Percentiles rank a stretch among this genome's conserved stretches.
phyloP scores from a whole-genome alignment of 2,329 filamentous ascomycete species.

The Tolypocladium endophyticum region DNA sequence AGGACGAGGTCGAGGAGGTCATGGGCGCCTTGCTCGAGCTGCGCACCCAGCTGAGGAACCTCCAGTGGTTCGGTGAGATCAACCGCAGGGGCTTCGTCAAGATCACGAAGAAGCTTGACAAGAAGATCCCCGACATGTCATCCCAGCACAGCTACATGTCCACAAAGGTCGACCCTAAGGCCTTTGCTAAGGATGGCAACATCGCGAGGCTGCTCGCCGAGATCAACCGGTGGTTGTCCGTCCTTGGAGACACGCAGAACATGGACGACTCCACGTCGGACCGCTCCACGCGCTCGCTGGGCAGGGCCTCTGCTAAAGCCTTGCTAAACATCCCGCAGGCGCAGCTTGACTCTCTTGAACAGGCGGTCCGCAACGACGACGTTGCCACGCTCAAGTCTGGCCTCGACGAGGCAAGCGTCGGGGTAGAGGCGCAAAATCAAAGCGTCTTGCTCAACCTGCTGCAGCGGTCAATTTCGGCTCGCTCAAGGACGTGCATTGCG shows the following conservation, averaged over 20 bases:
- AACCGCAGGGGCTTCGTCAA: constrained; percentile 93
- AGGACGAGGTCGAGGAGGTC: constrained; percentile 83
- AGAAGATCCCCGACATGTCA: constrained; percentile 69
- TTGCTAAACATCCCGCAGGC: constrained; percentile 60
- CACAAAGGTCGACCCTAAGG: constrained; percentile 79
- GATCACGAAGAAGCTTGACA: constrained; percentile 98
- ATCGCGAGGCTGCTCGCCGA: constrained; percentile 38
- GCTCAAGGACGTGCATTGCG: constrained; percentile 59
- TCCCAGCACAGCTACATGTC: constrained; percentile 80
- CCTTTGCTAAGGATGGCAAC: constrained; percentile 67
- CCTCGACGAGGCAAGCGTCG: constrained; percentile 45
- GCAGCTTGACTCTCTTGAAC: constrained; percentile 61
- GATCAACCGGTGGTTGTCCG: constrained; percentile 88
- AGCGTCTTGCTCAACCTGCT: constrained; percentile 68
- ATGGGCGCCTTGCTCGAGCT: constrained; percentile 85
- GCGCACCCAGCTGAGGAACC: constrained; percentile 74
- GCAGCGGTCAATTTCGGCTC: constrained; percentile 63
- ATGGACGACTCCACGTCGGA: constrained; percentile 65
- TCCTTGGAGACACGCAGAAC: constrained; percentile 67
- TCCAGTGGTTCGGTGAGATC: constrained; percentile 97
- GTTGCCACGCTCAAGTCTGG: constrained; percentile 42
- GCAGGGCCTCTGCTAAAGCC: constrained; percentile 65
- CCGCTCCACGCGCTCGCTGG: constrained; percentile 65
- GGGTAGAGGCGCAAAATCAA: constrained; percentile 34
- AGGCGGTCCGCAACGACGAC: constrained; percentile 61